Evolutionary conservation across 1,284 basidiomycete genomes (phyloP).

Genomic region (Ganoderma meredithae): DNA sequence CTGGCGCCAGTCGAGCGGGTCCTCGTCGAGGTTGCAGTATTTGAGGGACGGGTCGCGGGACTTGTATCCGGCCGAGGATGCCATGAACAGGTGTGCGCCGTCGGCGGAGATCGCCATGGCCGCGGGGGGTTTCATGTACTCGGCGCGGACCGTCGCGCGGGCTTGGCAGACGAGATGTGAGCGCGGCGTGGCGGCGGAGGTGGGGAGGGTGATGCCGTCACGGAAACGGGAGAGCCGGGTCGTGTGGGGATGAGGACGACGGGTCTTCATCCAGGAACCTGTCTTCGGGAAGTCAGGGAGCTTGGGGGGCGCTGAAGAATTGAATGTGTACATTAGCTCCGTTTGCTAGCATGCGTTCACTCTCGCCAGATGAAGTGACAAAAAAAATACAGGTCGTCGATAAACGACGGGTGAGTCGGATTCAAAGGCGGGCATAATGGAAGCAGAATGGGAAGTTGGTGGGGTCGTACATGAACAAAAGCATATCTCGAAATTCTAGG

Average conservation of each 20-base stretch:
- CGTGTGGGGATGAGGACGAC: neutral
- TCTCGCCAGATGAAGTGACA: neutral
- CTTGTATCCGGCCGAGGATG: constrained; percentile 44
- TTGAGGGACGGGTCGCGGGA: constrained; percentile 41
- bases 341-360: neutral
- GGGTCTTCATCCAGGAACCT: neutral
- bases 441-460: too few species aligned
- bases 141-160: neutral
- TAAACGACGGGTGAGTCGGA: too few species aligned
- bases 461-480: too few species aligned
- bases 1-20: constrained; percentile 17
- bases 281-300: neutral
- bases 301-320: neutral
- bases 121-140: neutral
- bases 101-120: neutral
- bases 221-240: neutral
- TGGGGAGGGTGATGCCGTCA: neutral
- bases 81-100: constrained; percentile 38
- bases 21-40: constrained; percentile 38
- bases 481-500: too few species aligned
- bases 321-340: neutral
- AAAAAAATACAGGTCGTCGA: too few species aligned
- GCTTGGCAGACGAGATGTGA: neutral
- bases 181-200: neutral
- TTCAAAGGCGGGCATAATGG: too few species aligned